Conservation (phyloP, 805 yeast species). For the Kodamaea jinghongensis region DNA sequence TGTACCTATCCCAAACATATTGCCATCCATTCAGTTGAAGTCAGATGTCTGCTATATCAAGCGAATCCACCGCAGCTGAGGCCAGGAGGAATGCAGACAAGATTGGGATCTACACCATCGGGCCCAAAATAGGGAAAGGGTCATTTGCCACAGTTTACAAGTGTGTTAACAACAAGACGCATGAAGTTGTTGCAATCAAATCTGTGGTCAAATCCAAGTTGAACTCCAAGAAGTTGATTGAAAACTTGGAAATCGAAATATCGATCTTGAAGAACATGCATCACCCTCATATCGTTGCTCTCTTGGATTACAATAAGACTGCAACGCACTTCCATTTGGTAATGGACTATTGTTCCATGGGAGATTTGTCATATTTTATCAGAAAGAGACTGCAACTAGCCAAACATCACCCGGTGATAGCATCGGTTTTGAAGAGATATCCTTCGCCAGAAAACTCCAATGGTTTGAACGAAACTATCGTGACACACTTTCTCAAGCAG, state of each 20-base stretch:
- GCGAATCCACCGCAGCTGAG: conserved; percentile 3
- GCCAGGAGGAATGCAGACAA: conserved; percentile 8
- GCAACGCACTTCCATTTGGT: conserved; percentile 77
- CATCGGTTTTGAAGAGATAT: conserved; percentile 71
- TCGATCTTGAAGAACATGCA: conserved; percentile 81
- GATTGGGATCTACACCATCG: conserved; percentile 55
- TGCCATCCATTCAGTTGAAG: not conserved
- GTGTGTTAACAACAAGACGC: conserved; percentile 57
- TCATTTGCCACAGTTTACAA: conserved; percentile 94
- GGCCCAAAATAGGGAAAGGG: conserved; percentile 90
- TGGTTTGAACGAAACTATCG: conserved; percentile 77
- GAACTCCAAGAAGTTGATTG: conserved; percentile 81
- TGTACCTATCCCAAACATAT: not conserved
- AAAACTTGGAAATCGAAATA: conserved; percentile 90
- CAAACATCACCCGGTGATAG: conserved; percentile 73
- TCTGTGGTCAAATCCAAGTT: conserved; percentile 80
- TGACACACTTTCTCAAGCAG: conserved; percentile 83
- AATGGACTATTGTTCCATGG: conserved; percentile 96
- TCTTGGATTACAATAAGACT: conserved; percentile 81
- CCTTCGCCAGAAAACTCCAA: conserved; percentile 77
- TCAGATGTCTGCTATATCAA: conserved; percentile 7
- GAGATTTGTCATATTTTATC: conserved; percentile 87
- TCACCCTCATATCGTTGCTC: conserved; percentile 89
- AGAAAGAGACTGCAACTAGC: conserved; percentile 70
- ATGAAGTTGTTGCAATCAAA: conserved; percentile 79